Conservation (phyloP, 805 yeast genomes). For the Ogataea nonfermentans region DNA sequence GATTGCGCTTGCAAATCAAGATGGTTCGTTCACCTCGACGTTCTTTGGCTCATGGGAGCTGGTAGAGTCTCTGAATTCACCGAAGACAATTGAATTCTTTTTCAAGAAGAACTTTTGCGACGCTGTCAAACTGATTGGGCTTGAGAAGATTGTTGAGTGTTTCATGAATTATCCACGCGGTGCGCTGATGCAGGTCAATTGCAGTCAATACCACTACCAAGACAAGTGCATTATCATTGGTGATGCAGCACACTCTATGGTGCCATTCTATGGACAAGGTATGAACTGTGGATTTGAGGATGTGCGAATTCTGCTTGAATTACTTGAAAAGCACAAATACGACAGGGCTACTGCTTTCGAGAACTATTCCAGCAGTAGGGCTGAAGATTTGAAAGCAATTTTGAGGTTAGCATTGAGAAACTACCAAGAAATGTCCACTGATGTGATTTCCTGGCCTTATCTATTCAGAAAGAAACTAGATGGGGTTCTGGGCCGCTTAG, state of each 20-base stretch:
- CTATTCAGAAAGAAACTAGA: constrained; percentile 68
- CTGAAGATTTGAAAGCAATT: constrained; percentile 70
- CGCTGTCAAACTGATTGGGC: constrained; percentile 68
- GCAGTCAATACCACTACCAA: constrained; percentile 64
- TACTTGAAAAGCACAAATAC: constrained; percentile 38
- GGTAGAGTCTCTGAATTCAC: constrained; percentile 50
- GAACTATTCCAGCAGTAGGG: constrained; percentile 53
- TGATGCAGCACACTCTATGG: constrained; percentile 96
- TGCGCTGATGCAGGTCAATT: constrained; percentile 68
- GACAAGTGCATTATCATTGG: constrained; percentile 73
- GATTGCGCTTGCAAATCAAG: constrained; percentile 82
- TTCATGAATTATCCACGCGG: constrained; percentile 68
- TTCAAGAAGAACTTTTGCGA: constrained; percentile 68
- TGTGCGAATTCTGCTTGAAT: constrained; percentile 61
- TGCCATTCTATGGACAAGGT: constrained; percentile 97
- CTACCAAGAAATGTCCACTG: constrained; percentile 83
- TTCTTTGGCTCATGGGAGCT: constrained; percentile 79
- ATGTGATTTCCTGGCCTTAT: constrained; percentile 62
- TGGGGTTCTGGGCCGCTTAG: constrained; percentile 52
- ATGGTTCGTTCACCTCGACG: constrained; percentile 87
- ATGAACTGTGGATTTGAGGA: constrained; percentile 97
- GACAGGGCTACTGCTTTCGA: constrained; percentile 51
- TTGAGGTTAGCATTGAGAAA: constrained; percentile 75
- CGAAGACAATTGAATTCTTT: constrained; percentile 44
- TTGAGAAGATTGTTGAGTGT: constrained; percentile 42